These are phyloP conservation scores for Physcomitrellopsis africana DNA, from an alignment of 225 moss, liverwort and hornwort genomes.

Conservation along the genomic window DNA sequence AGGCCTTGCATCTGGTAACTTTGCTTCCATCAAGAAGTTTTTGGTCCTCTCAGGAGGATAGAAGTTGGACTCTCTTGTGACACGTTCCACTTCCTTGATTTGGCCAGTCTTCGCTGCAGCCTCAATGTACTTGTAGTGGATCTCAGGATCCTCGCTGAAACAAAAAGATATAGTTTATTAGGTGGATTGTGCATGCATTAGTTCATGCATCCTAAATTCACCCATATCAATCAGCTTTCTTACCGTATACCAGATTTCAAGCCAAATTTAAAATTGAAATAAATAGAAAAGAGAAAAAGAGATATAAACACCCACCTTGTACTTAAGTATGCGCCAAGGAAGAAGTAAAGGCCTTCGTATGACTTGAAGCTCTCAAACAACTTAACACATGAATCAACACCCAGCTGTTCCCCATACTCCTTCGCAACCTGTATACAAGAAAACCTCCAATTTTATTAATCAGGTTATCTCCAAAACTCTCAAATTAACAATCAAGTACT, in stretches of 20 bases:
- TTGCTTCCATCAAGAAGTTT: conserved; percentile 98
- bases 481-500: neutral
- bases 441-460: conserved; percentile 10
- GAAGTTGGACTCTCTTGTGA: conserved; percentile 96
- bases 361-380: conserved; percentile 99
- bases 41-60: conserved; percentile 98
- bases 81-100: conserved; percentile 99
- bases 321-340: conserved; percentile 91
- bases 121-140: conserved; percentile 98
- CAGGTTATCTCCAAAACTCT: conserved; percentile 7
- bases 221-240: neutral
- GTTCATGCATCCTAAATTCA: conserved; percentile 11
- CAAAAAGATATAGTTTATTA: conserved; percentile 23
- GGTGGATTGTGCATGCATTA: neutral
- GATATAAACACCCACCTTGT: conserved; percentile 56
- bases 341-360: conserved; percentile 96
- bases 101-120: conserved; percentile 99
- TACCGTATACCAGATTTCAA: neutral
- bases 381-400: conserved; percentile 91
- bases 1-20: conserved; percentile 96
- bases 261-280: no score
- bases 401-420: conserved; percentile 97
- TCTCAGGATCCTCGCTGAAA: conserved; percentile 97
- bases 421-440: conserved; percentile 78
- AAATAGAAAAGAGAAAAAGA: no score